Percentiles rank a stretch among this genome's conserved stretches.
phyloP scores from a whole-genome alignment of 2,329 filamentous ascomycete species.

The Fusarium pseudograminearum region DNA sequence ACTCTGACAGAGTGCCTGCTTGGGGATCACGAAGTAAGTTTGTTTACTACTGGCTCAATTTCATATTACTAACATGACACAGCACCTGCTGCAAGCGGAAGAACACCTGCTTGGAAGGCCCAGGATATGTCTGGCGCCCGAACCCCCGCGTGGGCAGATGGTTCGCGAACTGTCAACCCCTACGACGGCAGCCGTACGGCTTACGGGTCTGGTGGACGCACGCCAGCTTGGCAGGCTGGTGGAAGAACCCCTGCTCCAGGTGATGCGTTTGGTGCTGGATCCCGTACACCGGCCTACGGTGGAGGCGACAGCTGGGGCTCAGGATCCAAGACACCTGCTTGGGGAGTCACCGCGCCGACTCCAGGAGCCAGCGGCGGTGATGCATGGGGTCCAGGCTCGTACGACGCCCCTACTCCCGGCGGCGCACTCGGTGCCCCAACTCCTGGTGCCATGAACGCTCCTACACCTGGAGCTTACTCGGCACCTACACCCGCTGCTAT shows the following conservation, averaged over 20 bases:
- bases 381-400: conserved; percentile 68
- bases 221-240: conserved; percentile 82
- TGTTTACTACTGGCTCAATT: neutral
- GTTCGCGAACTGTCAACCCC: conserved; percentile 75
- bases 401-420: conserved; percentile 78
- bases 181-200: conserved; percentile 81
- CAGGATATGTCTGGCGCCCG: conserved; percentile 67
- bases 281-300: conserved; percentile 75
- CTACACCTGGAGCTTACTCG: conserved; percentile 77
- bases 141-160: conserved; percentile 78
- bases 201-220: conserved; percentile 79
- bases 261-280: conserved; percentile 73
- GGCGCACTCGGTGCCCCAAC: conserved; percentile 70
- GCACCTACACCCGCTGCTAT: conserved; percentile 73
- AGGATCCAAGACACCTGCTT: conserved; percentile 83
- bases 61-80: conserved; percentile 42
- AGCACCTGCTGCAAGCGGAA: conserved; percentile 68
- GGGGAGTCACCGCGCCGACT: conserved; percentile 70
- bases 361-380: conserved; percentile 69
- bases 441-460: conserved; percentile 73
- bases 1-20: conserved; percentile 78
- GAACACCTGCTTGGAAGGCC: conserved; percentile 73
- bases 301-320: conserved; percentile 72
- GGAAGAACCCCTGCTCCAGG: conserved; percentile 74
- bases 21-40: conserved; percentile 79